Evolutionary conservation across 495 filamentous ascomycete species (phyloP).

Genomic region (Penicillium robsamsonii): DNA sequence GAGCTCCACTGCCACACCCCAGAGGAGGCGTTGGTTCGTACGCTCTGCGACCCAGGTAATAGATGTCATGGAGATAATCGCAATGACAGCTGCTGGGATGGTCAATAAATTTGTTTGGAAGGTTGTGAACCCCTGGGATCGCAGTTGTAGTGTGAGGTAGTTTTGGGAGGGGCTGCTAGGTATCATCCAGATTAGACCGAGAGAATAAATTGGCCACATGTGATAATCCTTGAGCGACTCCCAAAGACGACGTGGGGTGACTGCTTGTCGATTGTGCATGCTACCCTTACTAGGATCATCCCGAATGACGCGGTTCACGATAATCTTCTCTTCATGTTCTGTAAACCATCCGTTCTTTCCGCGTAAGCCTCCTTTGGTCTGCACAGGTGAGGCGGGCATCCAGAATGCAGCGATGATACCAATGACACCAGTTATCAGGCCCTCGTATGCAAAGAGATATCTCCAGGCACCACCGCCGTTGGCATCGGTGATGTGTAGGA

Average conservation of each 20-base stretch:
- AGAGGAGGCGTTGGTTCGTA: conserved; percentile 49
- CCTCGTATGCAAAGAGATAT: conserved; percentile 23
- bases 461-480: conserved; percentile 41
- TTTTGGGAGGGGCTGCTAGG: conserved; percentile 37
- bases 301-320: conserved; percentile 69
- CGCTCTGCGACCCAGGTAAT: conserved; percentile 52
- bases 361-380: conserved; percentile 58
- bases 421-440: conserved; percentile 49
- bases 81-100: conserved; percentile 54
- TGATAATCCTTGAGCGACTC: conserved; percentile 53
- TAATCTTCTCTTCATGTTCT: conserved; percentile 52
- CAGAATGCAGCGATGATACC: conserved; percentile 57
- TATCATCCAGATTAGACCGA: conserved; percentile 52
- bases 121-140: conserved; percentile 59
- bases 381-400: conserved; percentile 61
- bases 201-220: conserved; percentile 51
- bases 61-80: conserved; percentile 39
- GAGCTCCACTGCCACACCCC: conserved; percentile 46
- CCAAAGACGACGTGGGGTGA: conserved; percentile 46
- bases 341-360: conserved; percentile 70
- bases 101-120: conserved; percentile 57
- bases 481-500: conserved; percentile 42
- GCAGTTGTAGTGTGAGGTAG: conserved; percentile 62
- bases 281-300: conserved; percentile 70
- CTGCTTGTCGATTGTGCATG: conserved; percentile 60